Conservation (phyloP, 2,329 filamentous ascomycete genomes). For the Canariomyces notabilis region DNA sequence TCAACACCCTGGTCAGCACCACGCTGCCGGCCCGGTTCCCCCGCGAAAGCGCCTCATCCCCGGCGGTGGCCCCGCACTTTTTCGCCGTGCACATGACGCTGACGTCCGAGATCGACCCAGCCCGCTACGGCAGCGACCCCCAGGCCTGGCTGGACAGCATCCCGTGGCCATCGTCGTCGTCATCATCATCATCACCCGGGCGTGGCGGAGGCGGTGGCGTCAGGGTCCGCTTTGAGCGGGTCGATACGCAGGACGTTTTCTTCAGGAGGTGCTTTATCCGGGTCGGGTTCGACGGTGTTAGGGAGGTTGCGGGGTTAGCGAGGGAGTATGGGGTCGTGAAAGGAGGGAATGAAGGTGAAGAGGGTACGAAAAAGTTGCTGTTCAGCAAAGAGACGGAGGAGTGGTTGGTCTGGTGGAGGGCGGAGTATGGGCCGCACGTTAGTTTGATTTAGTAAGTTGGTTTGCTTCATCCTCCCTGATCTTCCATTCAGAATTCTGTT, state of each 20-base stretch:
- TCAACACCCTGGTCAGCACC: constrained; percentile 22
- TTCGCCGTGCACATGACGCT: constrained; percentile 31
- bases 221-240: constrained; percentile 20
- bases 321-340: constrained; percentile 26
- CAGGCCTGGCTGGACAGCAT: constrained; percentile 29
- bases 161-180: too few species aligned
- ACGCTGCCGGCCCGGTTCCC: constrained; percentile 27
- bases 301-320: constrained; percentile 24
- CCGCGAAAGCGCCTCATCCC: constrained; percentile 15
- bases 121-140: constrained; percentile 22
- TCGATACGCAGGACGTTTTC: constrained; percentile 28
- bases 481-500: neutral
- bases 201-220: constrained; percentile 1
- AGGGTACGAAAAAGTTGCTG: neutral
- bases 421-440: constrained; percentile 30
- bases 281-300: constrained; percentile 23
- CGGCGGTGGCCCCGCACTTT: constrained; percentile 15
- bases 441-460: constrained; percentile 32
- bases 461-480: neutral
- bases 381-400: constrained; percentile 21
- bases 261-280: constrained; percentile 28
- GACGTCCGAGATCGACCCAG: constrained; percentile 26
- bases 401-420: constrained; percentile 28
- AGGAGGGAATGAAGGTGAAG: constrained; percentile 12
- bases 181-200: too few species aligned